phyloP scores from a whole-genome alignment of 164 flowering plant genomes.

The Dillenia suffruticosa region DNA sequence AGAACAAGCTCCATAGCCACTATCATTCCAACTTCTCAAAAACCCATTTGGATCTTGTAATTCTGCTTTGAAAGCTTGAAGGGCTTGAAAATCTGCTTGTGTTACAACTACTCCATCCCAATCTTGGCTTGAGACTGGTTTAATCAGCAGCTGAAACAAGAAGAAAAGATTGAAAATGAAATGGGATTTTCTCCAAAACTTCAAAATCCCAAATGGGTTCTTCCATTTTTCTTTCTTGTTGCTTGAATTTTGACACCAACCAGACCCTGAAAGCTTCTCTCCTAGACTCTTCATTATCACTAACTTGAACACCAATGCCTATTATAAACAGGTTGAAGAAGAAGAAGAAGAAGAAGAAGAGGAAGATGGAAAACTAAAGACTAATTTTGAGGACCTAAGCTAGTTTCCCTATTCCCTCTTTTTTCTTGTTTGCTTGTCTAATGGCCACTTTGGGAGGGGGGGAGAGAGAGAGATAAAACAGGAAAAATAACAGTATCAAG shows the following conservation, averaged over 20 bases:
- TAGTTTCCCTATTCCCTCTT: not conserved
- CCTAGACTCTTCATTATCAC: slow-evolving; percentile 13
- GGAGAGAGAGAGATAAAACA: too few species aligned
- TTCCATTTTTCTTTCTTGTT: slow-evolving; percentile 16
- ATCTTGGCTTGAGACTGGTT: slow-evolving; percentile 22
- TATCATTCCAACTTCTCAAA: slow-evolving; percentile 40
- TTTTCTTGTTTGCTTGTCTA: not conserved
- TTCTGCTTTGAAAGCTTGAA: slow-evolving; percentile 36
- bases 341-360: not conserved
- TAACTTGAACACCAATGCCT: not conserved
- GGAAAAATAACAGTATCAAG: too few species aligned
- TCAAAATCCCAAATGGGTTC: slow-evolving; percentile 4
- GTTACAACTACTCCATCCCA: slow-evolving; percentile 44
- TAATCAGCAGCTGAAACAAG: slow-evolving; percentile 23
- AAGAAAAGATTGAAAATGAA: slow-evolving; percentile 7
- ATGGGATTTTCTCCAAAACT: not conserved
- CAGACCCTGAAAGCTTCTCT: not conserved
- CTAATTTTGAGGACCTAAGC: not conserved
- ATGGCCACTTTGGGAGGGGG: not conserved
- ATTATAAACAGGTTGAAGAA: not conserved
- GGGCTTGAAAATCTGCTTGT: slow-evolving; percentile 30
- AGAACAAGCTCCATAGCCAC: slow-evolving; percentile 40
- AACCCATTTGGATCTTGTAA: slow-evolving; percentile 34
- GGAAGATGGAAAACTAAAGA: too few species aligned
- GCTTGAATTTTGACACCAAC: not conserved